A percentile compares a stretch with the other conserved stretches of the same genome.
These are phyloP conservation scores for Pittosporum tobira DNA, from an alignment of 129 eudicot species.

Conservation along the genomic window DNA sequence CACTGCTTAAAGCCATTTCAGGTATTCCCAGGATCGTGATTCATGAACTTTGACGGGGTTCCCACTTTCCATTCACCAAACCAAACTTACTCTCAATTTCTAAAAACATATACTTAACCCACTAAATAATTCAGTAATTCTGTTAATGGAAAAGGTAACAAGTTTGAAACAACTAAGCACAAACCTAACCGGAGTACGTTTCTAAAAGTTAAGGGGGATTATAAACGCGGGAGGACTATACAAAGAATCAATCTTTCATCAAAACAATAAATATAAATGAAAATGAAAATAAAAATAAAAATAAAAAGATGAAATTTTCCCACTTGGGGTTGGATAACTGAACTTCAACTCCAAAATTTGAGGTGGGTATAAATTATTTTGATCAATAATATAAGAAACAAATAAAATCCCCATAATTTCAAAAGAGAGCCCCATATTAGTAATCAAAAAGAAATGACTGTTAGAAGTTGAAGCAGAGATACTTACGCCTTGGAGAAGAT, in stretches of 20 bases:
- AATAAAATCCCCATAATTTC: background rate
- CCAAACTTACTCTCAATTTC: background rate
- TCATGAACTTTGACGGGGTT: background rate
- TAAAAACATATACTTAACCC: conserved; percentile 10
- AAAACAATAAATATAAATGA: no score
- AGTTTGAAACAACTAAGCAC: background rate
- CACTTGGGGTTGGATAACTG: no score
- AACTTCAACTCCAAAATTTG: background rate
- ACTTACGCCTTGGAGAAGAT: no score
- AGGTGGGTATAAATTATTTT: background rate
- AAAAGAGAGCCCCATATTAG: background rate
- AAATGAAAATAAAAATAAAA: no score
- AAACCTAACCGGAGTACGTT: no score
- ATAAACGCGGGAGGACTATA: no score
- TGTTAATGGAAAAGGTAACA: background rate
- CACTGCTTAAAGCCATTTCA: background rate
- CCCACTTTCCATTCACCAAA: background rate
- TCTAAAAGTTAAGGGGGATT: background rate
- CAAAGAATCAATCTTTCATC: no score
- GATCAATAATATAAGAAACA: background rate
- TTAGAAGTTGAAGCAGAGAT: conserved; percentile 2
- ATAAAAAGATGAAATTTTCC: no score
- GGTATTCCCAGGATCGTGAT: background rate
- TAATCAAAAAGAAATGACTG: background rate
- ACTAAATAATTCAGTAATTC: conserved; percentile 8